phyloP scores from a whole-genome alignment of 768 basidiomycete genomes.

The Fibroporia radiculosa region DNA sequence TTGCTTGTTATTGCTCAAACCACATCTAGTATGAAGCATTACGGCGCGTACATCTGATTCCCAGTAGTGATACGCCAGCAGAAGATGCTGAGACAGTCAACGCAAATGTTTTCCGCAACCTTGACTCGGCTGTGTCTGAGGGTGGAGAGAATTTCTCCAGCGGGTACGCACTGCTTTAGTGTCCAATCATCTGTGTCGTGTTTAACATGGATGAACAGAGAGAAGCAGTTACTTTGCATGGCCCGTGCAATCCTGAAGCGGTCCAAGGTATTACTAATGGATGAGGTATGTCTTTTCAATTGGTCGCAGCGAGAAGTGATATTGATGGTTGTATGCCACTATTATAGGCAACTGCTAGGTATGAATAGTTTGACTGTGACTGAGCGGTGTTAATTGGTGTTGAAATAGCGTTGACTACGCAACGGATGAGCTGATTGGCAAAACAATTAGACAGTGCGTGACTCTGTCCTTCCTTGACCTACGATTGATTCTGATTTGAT shows the following conservation, averaged over 20 bases:
- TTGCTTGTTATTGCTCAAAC: background rate
- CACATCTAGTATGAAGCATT: slow-evolving; percentile 63
- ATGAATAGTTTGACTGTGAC: background rate
- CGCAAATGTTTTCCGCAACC: slow-evolving; percentile 65
- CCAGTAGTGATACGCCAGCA: slow-evolving; percentile 39
- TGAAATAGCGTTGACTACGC: slow-evolving; percentile 64
- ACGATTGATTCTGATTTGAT: background rate
- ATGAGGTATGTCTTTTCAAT: slow-evolving; percentile 45
- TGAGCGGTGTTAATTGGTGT: background rate
- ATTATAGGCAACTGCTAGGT: slow-evolving; percentile 61
- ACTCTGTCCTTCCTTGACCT: background rate
- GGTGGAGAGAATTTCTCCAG: slow-evolving; percentile 89
- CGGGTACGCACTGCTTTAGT: slow-evolving; percentile 37
- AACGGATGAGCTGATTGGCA: slow-evolving; percentile 80
- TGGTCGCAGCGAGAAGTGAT: background rate
- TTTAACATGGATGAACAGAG: slow-evolving; percentile 29
- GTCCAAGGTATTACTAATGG: slow-evolving; percentile 76
- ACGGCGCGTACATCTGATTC: slow-evolving; percentile 77
- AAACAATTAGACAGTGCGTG: slow-evolving; percentile 71
- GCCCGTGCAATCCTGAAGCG: slow-evolving; percentile 78
- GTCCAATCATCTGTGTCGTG: slow-evolving; percentile 4
- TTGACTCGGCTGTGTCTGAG: slow-evolving; percentile 71
- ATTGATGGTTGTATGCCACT: slow-evolving; percentile 3
- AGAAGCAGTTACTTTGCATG: slow-evolving; percentile 87
- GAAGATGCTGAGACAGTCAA: slow-evolving; percentile 49